Conservation (phyloP, 2,329 filamentous ascomycete species). For the Diaporthe nobilis region DNA sequence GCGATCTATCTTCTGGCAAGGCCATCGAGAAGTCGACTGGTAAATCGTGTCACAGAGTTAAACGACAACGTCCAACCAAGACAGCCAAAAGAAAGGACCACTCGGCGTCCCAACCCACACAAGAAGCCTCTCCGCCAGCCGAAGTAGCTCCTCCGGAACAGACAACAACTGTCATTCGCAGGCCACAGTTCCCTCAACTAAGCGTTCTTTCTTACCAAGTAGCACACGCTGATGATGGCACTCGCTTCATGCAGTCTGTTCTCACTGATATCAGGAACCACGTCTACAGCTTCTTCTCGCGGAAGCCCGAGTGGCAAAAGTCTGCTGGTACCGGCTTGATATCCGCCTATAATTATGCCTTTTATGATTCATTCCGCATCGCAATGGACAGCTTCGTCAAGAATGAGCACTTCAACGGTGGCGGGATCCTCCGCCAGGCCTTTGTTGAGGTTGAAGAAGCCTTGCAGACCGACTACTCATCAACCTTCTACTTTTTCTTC, state of each 20-base stretch:
- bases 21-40: conserved; percentile 42
- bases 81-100: conserved; percentile 1
- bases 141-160: not conserved
- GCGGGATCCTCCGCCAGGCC: conserved; percentile 42
- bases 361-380: conserved; percentile 43
- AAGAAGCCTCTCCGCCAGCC: conserved; percentile 7
- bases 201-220: conserved; percentile 35
- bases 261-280: conserved; percentile 43
- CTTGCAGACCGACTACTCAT: conserved; percentile 42
- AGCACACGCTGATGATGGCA: conserved; percentile 36
- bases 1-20: conserved; percentile 41
- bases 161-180: not conserved
- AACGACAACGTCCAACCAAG: conserved; percentile 30
- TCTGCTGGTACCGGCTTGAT: conserved; percentile 40
- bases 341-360: conserved; percentile 42
- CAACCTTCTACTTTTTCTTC: conserved; percentile 43
- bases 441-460: conserved; percentile 43
- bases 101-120: not conserved
- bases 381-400: conserved; percentile 43
- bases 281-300: conserved; percentile 42
- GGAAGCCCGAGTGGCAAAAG: conserved; percentile 40
- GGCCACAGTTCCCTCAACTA: conserved; percentile 8
- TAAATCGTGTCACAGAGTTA: conserved; percentile 42
- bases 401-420: conserved; percentile 42
- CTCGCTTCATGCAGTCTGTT: conserved; percentile 40